phyloP scores from a whole-genome alignment of 1,284 basidiomycete genomes.

The Sphagnurus paluster region DNA sequence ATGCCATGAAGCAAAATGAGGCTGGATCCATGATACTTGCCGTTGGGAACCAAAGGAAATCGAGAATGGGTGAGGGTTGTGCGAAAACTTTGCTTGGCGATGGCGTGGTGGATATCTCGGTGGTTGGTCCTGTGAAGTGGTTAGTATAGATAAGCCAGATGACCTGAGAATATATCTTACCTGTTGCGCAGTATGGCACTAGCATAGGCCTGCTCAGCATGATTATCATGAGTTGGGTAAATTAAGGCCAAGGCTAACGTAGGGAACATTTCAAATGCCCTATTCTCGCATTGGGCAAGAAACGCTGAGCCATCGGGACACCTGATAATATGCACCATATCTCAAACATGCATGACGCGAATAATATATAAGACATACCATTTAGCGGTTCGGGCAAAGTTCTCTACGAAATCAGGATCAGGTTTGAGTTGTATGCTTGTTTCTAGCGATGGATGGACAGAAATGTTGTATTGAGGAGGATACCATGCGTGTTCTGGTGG shows the following conservation, averaged over 20 bases:
- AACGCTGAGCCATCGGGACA: conserved; percentile 62
- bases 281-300: conserved; percentile 62
- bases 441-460: conserved; percentile 16
- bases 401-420: conserved; percentile 28
- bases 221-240: neutral
- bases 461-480: conserved; percentile 22
- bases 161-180: neutral
- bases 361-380: conserved; percentile 35
- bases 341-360: neutral
- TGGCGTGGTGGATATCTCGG: neutral
- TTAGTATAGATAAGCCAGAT: no score
- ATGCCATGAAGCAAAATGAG: conserved; percentile 79
- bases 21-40: conserved; percentile 59
- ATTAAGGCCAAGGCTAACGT: conserved; percentile 30
- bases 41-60: conserved; percentile 80
- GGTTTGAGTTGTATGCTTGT: conserved; percentile 13
- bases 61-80: conserved; percentile 72
- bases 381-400: conserved; percentile 51
- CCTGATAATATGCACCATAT: conserved; percentile 37
- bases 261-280: conserved; percentile 50
- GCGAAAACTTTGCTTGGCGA: conserved; percentile 27
- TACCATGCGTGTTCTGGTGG: conserved; percentile 16
- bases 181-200: neutral
- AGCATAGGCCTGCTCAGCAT: neutral
- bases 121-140: neutral